phyloP scores from a whole-genome alignment of 345 rosid genomes.

The Salix brachista region DNA sequence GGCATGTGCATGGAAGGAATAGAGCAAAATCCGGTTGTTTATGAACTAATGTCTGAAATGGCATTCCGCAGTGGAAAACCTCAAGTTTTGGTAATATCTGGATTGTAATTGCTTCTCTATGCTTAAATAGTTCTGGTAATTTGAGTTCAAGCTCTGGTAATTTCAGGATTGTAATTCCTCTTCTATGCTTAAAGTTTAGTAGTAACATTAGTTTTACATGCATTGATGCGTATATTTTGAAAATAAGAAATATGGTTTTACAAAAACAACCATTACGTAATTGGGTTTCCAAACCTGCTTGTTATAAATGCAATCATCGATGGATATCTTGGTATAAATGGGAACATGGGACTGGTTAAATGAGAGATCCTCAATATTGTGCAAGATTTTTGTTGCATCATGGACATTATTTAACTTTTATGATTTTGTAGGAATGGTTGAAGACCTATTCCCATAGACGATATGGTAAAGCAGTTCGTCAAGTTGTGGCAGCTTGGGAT shows the following conservation, averaged over 20 bases:
- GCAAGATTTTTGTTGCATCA: neutral
- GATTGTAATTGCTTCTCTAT: slow-evolving; percentile 2
- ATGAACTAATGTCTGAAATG: slow-evolving; percentile 92
- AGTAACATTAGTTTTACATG: no score
- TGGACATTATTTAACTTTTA: slow-evolving; percentile 1
- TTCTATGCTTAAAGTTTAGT: no score
- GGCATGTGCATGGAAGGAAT: slow-evolving; percentile 99
- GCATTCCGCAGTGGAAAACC: slow-evolving; percentile 75
- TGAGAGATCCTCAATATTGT: neutral
- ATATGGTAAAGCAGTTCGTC: slow-evolving; percentile 64
- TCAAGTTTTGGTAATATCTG: slow-evolving; percentile 53
- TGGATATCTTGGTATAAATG: neutral
- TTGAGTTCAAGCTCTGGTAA: no score
- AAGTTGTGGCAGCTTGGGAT: slow-evolving; percentile 70
- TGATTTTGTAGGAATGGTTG: slow-evolving; percentile 66
- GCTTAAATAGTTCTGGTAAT: neutral
- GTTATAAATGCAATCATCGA: neutral
- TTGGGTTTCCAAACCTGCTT: no score
- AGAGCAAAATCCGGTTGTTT: slow-evolving; percentile 92
- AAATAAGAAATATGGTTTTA: no score
- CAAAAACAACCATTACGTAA: no score
- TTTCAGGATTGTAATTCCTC: no score
- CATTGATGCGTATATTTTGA: no score
- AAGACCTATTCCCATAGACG: slow-evolving; percentile 71
- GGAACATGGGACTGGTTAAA: neutral